phyloP scores from a whole-genome alignment of 495 filamentous ascomycete species.

The Neurospora sp. region DNA sequence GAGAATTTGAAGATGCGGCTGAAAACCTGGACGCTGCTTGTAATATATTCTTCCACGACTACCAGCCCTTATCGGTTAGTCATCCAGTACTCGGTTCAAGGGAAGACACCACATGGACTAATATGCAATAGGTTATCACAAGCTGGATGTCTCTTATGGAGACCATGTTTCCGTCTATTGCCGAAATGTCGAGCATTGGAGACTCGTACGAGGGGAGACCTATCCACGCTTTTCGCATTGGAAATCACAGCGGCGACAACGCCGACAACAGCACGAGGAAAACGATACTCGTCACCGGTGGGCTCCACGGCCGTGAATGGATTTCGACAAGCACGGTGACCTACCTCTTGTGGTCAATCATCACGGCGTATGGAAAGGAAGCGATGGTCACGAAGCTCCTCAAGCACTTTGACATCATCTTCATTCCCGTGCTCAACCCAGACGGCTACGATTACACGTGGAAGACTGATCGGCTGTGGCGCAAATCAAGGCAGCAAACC shows the following conservation, averaged over 20 bases:
- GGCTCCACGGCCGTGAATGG: slow-evolving; percentile 90
- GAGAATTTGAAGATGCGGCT: slow-evolving; percentile 8
- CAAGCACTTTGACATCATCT: slow-evolving; percentile 70
- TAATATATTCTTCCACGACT: slow-evolving; percentile 80
- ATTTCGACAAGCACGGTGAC: slow-evolving; percentile 88
- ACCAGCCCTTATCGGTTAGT: slow-evolving; percentile 73
- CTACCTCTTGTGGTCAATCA: slow-evolving; percentile 82
- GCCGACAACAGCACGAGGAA: slow-evolving; percentile 39
- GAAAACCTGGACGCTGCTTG: slow-evolving; percentile 26
- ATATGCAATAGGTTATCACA: slow-evolving; percentile 21
- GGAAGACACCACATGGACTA: neutral
- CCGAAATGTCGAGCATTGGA: slow-evolving; percentile 64
- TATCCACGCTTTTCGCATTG: slow-evolving; percentile 74
- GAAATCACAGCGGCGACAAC: slow-evolving; percentile 40
- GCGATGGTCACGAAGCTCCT: slow-evolving; percentile 63
- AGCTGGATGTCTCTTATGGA: slow-evolving; percentile 86
- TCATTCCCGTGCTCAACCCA: slow-evolving; percentile 83
- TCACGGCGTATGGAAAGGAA: slow-evolving; percentile 66
- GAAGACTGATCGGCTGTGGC: slow-evolving; percentile 87
- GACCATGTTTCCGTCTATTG: slow-evolving; percentile 77
- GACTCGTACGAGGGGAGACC: slow-evolving; percentile 76
- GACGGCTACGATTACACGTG: slow-evolving; percentile 94
- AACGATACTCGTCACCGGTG: slow-evolving; percentile 75
- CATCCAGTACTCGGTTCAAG: neutral
- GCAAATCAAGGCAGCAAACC: slow-evolving; percentile 86